Conservation (phyloP, 1,284 basidiomycete genomes). For the Sutorius eximius region DNA sequence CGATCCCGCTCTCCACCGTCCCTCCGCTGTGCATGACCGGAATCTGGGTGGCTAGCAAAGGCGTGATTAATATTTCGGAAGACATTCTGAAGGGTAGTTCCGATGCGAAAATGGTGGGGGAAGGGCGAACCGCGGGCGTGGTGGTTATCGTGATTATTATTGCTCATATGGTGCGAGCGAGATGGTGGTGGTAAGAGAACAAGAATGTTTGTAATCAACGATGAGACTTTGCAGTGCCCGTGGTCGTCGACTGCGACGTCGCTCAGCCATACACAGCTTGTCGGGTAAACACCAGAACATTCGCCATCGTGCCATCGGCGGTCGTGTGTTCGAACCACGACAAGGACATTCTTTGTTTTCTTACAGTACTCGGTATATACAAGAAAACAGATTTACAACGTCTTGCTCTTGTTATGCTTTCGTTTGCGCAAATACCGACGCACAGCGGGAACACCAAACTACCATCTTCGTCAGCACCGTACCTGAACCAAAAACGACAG, state of each 20-base stretch:
- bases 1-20: neutral
- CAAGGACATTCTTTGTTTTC: neutral
- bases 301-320: constrained; percentile 7
- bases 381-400: constrained; percentile 18
- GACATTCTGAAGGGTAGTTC: constrained; percentile 31
- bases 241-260: neutral
- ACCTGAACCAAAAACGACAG: neutral
- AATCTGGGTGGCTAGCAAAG: constrained; percentile 17
- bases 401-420: constrained; percentile 35
- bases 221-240: neutral
- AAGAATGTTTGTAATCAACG: constrained; percentile 19
- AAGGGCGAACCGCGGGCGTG: constrained; percentile 17
- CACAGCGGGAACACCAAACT: constrained; percentile 55
- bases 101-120: constrained; percentile 24
- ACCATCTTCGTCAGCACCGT: constrained; percentile 5
- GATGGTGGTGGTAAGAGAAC: constrained; percentile 23
- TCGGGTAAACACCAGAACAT: constrained; percentile 35
- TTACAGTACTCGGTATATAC: neutral
- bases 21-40: neutral
- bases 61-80: constrained; percentile 36
- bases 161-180: constrained; percentile 20
- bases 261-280: neutral
- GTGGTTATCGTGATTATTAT: constrained; percentile 14
- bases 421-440: constrained; percentile 49
- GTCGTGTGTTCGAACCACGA: constrained; percentile 16